phyloP scores from a whole-genome alignment of 257 asterid species.

The Salvia splendens region DNA sequence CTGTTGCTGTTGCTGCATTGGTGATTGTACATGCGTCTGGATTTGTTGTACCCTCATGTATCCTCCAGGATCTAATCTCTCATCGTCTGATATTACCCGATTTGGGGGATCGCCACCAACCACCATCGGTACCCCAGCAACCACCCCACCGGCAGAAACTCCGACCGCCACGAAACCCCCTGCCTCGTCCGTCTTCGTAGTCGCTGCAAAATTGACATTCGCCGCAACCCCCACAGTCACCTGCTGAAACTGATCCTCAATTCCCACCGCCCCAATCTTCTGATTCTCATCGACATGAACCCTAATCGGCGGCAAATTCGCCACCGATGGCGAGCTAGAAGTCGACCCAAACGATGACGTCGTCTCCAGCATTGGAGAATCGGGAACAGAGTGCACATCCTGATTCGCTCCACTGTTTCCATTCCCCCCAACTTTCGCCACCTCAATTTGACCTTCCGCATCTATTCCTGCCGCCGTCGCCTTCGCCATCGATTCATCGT shows the following conservation, averaged over 20 bases:
- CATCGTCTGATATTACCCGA: conserved; percentile 66
- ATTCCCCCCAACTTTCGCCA: conserved; percentile 45
- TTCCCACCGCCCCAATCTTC: conserved; percentile 50
- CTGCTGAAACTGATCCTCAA: conserved; percentile 83
- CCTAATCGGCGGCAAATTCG: conserved; percentile 76
- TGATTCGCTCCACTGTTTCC: conserved; percentile 39
- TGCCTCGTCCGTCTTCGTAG: conserved; percentile 59
- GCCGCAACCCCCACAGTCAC: conserved; percentile 46
- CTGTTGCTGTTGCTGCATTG: conserved; percentile 49
- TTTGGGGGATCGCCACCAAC: conserved; percentile 63
- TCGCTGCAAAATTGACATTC: conserved; percentile 33
- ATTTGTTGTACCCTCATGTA: conserved; percentile 45
- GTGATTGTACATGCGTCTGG: conserved; percentile 56
- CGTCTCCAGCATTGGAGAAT: conserved; percentile 80
- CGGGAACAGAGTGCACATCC: conserved; percentile 79
- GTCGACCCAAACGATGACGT: conserved; percentile 87
- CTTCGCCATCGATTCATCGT: conserved; percentile 48
- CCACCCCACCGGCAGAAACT: conserved; percentile 36
- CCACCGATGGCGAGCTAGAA: conserved; percentile 69
- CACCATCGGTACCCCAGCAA: conserved; percentile 50
- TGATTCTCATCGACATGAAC: conserved; percentile 71
- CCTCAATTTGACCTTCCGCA: conserved; percentile 49
- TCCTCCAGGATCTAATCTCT: conserved; percentile 77
- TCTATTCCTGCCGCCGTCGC: conserved; percentile 39
- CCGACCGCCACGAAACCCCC: too few species aligned